Percentiles rank a stretch among this genome's conserved stretches.
Conservation (phyloP, 805 yeast genomes). For the Starmerella ratchasimensis region DNA sequence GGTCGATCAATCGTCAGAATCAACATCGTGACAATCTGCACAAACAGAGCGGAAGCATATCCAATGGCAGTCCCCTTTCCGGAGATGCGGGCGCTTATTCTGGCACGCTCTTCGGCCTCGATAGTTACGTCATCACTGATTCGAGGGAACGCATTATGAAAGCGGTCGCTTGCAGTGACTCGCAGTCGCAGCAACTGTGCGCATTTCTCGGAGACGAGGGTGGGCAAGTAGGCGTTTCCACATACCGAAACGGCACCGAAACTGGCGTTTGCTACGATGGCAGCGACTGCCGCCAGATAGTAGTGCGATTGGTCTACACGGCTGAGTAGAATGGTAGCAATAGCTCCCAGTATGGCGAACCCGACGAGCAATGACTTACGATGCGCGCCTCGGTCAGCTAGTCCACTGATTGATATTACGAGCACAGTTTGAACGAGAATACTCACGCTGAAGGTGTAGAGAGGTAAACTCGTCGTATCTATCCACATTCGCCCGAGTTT, state of each 20-base stretch:
- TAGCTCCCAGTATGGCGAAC: conserved; percentile 48
- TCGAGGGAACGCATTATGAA: conserved; percentile 14
- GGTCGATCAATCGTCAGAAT: conserved; percentile 29
- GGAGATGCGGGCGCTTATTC: conserved; percentile 18
- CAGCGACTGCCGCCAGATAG: conserved; percentile 41
- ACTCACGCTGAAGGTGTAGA: conserved; percentile 59
- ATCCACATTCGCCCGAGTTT: conserved; percentile 35
- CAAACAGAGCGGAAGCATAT: conserved; percentile 52
- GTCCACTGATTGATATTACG: conserved; percentile 62
- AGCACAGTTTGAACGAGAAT: conserved; percentile 58
- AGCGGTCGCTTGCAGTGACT: conserved; percentile 13
- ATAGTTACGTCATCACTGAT: not conserved
- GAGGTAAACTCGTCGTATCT: conserved; percentile 60
- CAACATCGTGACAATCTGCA: conserved; percentile 46
- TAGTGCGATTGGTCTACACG: conserved; percentile 28
- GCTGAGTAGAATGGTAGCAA: conserved; percentile 37
- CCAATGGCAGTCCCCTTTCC: conserved; percentile 65
- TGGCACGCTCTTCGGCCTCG: conserved; percentile 7
- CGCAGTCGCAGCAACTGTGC: conserved; percentile 6
- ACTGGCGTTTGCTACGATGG: conserved; percentile 50
- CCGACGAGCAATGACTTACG: conserved; percentile 40
- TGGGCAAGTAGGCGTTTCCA: conserved; percentile 61
- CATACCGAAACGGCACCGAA: conserved; percentile 71
- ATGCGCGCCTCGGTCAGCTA: conserved; percentile 49
- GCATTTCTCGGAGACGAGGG: conserved; percentile 28